Percentiles rank a stretch among this genome's conserved stretches.
Evolutionary conservation across 768 basidiomycete species (phyloP).

Genomic region (Suillus alpinus): DNA sequence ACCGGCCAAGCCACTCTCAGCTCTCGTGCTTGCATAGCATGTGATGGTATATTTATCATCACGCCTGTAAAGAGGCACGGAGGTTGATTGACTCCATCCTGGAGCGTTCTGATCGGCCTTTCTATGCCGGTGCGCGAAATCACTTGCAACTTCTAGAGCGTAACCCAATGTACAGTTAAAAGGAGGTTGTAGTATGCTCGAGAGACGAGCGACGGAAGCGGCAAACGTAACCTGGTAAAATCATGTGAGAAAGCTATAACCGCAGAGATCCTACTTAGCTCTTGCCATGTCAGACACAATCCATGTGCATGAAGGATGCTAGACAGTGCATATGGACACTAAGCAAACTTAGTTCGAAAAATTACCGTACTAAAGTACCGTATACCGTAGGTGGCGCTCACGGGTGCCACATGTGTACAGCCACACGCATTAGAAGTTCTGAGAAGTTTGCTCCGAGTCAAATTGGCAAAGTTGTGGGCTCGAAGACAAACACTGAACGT

Average conservation of each 20-base stretch:
- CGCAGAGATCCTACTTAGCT: background rate
- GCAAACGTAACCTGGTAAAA: background rate
- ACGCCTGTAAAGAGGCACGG: background rate
- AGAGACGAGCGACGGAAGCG: background rate
- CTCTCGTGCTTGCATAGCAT: background rate
- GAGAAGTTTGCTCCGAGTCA: too few relatives aligned
- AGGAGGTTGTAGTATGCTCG: too few relatives aligned
- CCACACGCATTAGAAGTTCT: too few relatives aligned
- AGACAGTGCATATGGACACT: too few relatives aligned
- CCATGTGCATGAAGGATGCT: background rate
- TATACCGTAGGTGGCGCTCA: too few relatives aligned
- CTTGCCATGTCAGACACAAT: background rate
- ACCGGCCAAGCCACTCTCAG: background rate
- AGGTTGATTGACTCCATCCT: background rate
- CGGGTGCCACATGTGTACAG: too few relatives aligned
- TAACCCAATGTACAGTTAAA: too few relatives aligned
- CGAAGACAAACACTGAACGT: background rate
- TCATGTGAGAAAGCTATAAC: background rate
- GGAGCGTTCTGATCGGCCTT: background rate
- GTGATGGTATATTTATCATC: background rate
- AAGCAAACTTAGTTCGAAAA: too few relatives aligned
- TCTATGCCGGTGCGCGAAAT: too few relatives aligned
- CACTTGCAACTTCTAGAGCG: background rate
- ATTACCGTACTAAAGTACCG: too few relatives aligned
- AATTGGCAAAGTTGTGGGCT: too few relatives aligned